Percentiles rank a stretch among this genome's conserved stretches.
Evolutionary conservation across 78 protist species (phyloP).

Genomic region (Chrysochromulina parva): DNA sequence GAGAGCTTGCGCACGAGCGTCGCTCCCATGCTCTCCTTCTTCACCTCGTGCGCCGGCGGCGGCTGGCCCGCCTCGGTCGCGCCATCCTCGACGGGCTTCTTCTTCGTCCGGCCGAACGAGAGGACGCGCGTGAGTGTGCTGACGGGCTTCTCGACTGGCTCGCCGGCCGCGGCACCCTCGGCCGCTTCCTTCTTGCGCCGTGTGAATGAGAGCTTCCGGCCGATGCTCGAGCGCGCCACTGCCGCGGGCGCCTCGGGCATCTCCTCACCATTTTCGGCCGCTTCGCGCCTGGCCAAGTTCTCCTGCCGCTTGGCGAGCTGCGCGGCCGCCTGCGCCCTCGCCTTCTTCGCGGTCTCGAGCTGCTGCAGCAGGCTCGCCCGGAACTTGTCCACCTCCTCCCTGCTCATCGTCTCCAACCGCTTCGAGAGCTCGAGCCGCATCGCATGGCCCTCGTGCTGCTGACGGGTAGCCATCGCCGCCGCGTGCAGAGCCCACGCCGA

Average conservation of each 20-base stretch:
- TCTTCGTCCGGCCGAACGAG: neutral
- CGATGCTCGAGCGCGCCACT: neutral
- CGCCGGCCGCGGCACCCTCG: neutral
- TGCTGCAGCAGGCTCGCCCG: neutral
- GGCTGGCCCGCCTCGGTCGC: too few species aligned
- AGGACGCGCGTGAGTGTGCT: neutral
- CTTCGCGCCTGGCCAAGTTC: too few species aligned
- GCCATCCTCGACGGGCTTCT: neutral
- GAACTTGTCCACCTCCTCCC: neutral
- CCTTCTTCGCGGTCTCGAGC: neutral
- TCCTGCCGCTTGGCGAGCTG: neutral
- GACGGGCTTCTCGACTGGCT: neutral
- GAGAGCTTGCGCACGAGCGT: too few species aligned
- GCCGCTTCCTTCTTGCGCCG: neutral
- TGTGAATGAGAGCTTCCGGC: neutral
- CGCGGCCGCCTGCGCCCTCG: neutral
- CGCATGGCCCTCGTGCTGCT: neutral
- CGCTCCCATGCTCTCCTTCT: too few species aligned
- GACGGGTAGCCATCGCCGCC: neutral
- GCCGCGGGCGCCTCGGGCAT: neutral
- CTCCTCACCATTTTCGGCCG: too few species aligned
- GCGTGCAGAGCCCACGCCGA: neutral
- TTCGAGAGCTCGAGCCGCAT: neutral
- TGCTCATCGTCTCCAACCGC: neutral
- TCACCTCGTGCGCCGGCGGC: too few species aligned